These are phyloP conservation scores for Ustilago hordei DNA, from an alignment of 1,284 basidiomycete genomes.

Conservation along the genomic window DNA sequence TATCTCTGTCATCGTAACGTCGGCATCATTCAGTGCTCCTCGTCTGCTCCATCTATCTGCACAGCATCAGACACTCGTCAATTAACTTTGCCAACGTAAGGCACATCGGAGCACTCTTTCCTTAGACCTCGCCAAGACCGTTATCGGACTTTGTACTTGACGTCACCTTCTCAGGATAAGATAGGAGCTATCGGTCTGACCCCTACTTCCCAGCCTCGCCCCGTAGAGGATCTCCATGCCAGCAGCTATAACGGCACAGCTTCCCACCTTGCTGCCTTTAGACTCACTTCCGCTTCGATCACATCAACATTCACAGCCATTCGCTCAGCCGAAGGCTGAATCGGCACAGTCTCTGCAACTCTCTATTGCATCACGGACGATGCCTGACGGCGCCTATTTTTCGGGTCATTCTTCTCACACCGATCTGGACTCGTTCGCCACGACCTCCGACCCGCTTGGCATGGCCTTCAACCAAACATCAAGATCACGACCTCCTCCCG, in stretches of 20 bases:
- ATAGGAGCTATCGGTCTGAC: not conserved
- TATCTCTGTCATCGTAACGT: not conserved
- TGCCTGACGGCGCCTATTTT: slow-evolving; percentile 34
- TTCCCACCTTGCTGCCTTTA: not conserved
- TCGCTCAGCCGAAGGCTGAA: slow-evolving; percentile 4
- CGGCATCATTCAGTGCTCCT: not conserved
- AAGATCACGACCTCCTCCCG: slow-evolving; percentile 19
- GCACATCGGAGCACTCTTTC: not conserved
- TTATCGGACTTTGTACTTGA: not conserved
- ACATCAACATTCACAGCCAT: not conserved
- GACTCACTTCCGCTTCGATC: slow-evolving; percentile 9
- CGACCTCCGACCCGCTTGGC: slow-evolving; percentile 5
- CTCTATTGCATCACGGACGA: slow-evolving; percentile 17
- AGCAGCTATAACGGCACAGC: slow-evolving; percentile 7
- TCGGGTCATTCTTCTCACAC: slow-evolving; percentile 15
- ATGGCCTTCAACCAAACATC: slow-evolving; percentile 23
- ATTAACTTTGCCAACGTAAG: not conserved
- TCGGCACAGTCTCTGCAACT: not conserved
- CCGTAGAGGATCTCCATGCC: slow-evolving; percentile 13
- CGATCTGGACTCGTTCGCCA: slow-evolving; percentile 13
- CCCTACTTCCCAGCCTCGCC: not conserved
- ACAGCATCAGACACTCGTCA: not conserved
- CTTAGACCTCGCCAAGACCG: not conserved
- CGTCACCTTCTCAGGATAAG: not conserved
- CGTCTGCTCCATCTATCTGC: slow-evolving; percentile 23